A percentile compares a stretch with the other conserved stretches of the same genome.
phyloP scores from a whole-genome alignment of 306 rosid species.

The Vicia faba region DNA sequence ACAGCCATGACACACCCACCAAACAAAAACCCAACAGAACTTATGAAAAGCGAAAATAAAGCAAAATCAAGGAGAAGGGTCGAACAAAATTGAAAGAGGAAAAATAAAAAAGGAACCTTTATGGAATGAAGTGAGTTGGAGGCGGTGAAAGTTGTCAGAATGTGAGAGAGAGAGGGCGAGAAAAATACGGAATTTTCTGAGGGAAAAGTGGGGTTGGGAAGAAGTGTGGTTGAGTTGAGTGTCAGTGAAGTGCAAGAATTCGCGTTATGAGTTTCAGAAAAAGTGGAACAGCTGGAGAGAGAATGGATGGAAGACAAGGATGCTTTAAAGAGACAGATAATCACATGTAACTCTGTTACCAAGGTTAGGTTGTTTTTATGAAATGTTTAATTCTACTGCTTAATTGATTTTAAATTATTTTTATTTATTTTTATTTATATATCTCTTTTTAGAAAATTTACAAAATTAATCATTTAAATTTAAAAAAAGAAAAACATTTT shows the following conservation, averaged over 20 bases:
- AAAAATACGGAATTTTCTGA: not conserved
- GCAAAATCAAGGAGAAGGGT: conserved; percentile 13
- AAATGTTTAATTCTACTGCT: no score
- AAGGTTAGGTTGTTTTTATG: not conserved
- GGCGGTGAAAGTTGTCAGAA: conserved; percentile 37
- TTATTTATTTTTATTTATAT: no score
- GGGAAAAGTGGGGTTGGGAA: not conserved
- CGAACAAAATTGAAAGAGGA: conserved; percentile 30
- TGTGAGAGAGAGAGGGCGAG: not conserved
- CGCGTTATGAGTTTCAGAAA: conserved; percentile 9
- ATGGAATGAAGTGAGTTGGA: not conserved
- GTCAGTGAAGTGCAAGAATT: conserved; percentile 18
- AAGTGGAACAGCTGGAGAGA: conserved; percentile 17
- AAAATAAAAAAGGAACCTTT: not conserved
- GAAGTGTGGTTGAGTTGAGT: conserved; percentile 8
- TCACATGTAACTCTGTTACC: conserved; percentile 8
- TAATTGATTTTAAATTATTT: no score
- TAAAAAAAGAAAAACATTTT: no score
- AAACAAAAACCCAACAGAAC: conserved; percentile 35
- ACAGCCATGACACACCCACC: conserved; percentile 29
- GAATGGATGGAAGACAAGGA: not conserved
- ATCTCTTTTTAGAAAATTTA: no score
- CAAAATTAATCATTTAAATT: no score
- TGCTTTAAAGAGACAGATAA: conserved; percentile 21
- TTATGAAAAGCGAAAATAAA: conserved; percentile 29